Conservation (phyloP, 1,284 basidiomycete genomes). For the Taiwanofungus camphoratus region DNA sequence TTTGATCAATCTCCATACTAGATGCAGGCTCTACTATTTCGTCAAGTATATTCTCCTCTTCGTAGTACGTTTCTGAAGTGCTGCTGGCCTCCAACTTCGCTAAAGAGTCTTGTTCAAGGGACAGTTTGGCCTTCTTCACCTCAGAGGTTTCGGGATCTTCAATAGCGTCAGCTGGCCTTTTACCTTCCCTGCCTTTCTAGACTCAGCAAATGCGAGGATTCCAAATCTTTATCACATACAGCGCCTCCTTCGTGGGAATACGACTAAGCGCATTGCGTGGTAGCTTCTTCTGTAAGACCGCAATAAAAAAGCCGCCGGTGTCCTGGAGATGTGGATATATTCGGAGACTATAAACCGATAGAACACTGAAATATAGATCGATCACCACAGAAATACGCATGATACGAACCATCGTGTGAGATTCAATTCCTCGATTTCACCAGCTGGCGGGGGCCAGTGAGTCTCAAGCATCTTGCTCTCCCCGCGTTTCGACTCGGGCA, state of each 20-base stretch:
- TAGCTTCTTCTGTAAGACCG: slow-evolving; percentile 64
- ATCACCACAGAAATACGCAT: not conserved
- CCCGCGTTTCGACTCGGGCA: slow-evolving; percentile 41
- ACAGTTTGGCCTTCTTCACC: slow-evolving; percentile 43
- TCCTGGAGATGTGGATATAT: slow-evolving; percentile 96
- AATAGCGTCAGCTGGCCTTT: slow-evolving; percentile 40
- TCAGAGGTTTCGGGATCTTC: slow-evolving; percentile 35
- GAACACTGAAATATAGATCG: not conserved
- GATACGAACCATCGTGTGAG: slow-evolving; percentile 65
- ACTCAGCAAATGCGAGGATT: not conserved
- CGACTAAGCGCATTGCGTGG: slow-evolving; percentile 5
- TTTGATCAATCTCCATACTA: slow-evolving; percentile 16
- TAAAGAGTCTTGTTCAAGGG: slow-evolving; percentile 17
- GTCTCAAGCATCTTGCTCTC: slow-evolving; percentile 60
- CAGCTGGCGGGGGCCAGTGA: slow-evolving; percentile 68
- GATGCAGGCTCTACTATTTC: slow-evolving; percentile 8
- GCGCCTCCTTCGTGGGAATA: slow-evolving; percentile 14
- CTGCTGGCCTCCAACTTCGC: slow-evolving; percentile 1
- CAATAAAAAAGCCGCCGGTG: slow-evolving; percentile 97
- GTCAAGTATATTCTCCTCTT: slow-evolving; percentile 16
- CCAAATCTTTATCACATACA: slow-evolving; percentile 17
- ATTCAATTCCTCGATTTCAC: slow-evolving; percentile 51
- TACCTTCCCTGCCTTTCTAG: slow-evolving; percentile 32
- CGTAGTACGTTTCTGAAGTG: slow-evolving; percentile 5
- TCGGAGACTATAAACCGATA: slow-evolving; percentile 51